Evolutionary conservation across 371 early-diverging fungal species (phyloP).

Genomic region (Umbelopsis sp.): DNA sequence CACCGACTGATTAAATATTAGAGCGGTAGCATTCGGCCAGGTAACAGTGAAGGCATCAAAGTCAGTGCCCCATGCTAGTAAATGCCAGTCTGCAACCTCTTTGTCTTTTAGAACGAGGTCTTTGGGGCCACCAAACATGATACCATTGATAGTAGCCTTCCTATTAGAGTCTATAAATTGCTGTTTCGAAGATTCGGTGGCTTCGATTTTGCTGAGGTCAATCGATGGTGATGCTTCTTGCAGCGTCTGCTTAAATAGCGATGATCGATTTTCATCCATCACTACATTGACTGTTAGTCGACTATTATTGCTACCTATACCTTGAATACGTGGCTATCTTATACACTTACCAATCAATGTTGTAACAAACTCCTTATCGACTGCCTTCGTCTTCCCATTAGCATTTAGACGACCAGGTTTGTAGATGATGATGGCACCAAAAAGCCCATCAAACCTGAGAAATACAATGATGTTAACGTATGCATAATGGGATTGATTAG

Average conservation of each 20-base stretch:
- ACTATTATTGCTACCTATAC: no score
- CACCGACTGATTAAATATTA: slow-evolving; percentile 20
- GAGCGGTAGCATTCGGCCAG: slow-evolving; percentile 34
- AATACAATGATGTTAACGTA: background rate
- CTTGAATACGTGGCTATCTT: background rate
- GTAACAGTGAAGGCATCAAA: slow-evolving; percentile 34
- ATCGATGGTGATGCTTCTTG: slow-evolving; percentile 19
- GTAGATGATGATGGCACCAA: slow-evolving; percentile 53
- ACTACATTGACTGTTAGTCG: slow-evolving; percentile 22
- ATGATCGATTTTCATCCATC: slow-evolving; percentile 43
- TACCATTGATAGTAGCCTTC: slow-evolving; percentile 43
- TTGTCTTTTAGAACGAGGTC: slow-evolving; percentile 29
- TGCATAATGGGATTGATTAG: background rate
- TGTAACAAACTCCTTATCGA: slow-evolving; percentile 39
- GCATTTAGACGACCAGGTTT: slow-evolving; percentile 37
- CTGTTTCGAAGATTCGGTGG: slow-evolving; percentile 11
- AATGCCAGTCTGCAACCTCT: slow-evolving; percentile 35
- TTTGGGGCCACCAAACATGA: slow-evolving; percentile 29
- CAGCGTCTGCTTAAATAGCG: slow-evolving; percentile 36
- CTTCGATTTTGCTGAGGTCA: slow-evolving; percentile 18
- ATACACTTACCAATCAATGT: slow-evolving; percentile 37
- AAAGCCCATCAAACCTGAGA: slow-evolving; percentile 45
- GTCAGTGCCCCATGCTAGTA: slow-evolving; percentile 48
- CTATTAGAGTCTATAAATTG: slow-evolving; percentile 29
- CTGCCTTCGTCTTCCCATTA: background rate